Conservation (phyloP, 805 yeast species). For the Metschnikowia corniflorae region DNA sequence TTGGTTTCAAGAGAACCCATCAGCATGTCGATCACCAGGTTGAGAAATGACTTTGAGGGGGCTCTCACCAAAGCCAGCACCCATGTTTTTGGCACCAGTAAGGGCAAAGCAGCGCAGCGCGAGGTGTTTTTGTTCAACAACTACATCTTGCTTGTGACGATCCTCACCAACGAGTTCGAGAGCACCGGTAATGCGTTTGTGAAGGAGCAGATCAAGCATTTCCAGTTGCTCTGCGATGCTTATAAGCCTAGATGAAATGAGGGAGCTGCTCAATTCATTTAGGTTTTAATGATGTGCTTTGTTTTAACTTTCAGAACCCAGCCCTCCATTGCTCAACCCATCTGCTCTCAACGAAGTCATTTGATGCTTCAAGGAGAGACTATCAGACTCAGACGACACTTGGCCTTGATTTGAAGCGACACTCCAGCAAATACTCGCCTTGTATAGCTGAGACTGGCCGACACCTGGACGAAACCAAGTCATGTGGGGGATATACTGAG, state of each 20-base stretch:
- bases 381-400: too few species aligned
- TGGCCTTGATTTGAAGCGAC: too few species aligned
- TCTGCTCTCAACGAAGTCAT: too few species aligned
- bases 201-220: constrained; percentile 37
- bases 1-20: constrained; percentile 62
- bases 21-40: constrained; percentile 59
- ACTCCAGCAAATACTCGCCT: too few species aligned
- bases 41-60: constrained; percentile 78
- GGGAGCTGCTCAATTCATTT: not conserved
- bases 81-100: constrained; percentile 29
- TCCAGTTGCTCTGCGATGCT: constrained; percentile 38
- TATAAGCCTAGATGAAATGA: constrained; percentile 22
- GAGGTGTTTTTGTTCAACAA: constrained; percentile 76
- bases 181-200: constrained; percentile 23
- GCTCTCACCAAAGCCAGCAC: constrained; percentile 67
- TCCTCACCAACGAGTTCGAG: constrained; percentile 41
- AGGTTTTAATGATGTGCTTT: too few species aligned
- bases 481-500: too few species aligned
- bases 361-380: too few species aligned
- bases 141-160: constrained; percentile 59
- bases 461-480: too few species aligned
- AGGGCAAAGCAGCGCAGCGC: constrained; percentile 42
- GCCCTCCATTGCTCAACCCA: too few species aligned
- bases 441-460: too few species aligned
- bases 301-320: too few species aligned